phyloP scores from a whole-genome alignment of 169 alveolate genomes.

The Cyclospora cayetanensis region DNA sequence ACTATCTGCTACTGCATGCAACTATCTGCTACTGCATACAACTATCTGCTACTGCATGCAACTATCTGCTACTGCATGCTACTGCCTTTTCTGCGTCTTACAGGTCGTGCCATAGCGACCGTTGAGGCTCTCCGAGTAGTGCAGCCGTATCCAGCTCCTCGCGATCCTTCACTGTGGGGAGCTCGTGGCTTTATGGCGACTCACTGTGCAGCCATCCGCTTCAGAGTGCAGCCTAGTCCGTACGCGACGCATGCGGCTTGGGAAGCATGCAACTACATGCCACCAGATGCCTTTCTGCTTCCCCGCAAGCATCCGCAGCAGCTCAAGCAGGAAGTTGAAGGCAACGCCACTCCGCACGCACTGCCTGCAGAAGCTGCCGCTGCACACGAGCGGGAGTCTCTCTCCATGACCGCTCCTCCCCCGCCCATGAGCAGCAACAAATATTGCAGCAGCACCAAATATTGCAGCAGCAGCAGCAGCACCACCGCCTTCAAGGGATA shows the following conservation, averaged over 20 bases:
- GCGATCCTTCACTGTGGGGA: neutral
- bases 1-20: no score
- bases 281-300: slow-evolving; percentile 54
- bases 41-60: no score
- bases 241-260: slow-evolving; percentile 35
- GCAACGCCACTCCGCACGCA: neutral
- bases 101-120: slow-evolving; percentile 36
- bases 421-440: neutral
- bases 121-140: slow-evolving; percentile 34
- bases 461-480: slow-evolving; percentile 9
- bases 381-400: neutral
- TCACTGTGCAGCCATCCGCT: slow-evolving; percentile 39
- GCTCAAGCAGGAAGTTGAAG: neutral
- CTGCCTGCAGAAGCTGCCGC: neutral
- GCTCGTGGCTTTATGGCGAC: slow-evolving; percentile 1
- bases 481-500: neutral
- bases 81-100: neutral
- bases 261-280: slow-evolving; percentile 38
- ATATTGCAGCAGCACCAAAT: neutral
- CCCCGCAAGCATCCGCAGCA: slow-evolving; percentile 2
- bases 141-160: slow-evolving; percentile 60
- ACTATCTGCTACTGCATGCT: slow-evolving; percentile 5
- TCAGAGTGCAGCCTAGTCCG: slow-evolving; percentile 30
- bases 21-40: no score
- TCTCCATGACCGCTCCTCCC: no score